Evolutionary conservation across 345 rosid genomes (phyloP).

Genomic region (rapeseed (Brassica napus)): DNA sequence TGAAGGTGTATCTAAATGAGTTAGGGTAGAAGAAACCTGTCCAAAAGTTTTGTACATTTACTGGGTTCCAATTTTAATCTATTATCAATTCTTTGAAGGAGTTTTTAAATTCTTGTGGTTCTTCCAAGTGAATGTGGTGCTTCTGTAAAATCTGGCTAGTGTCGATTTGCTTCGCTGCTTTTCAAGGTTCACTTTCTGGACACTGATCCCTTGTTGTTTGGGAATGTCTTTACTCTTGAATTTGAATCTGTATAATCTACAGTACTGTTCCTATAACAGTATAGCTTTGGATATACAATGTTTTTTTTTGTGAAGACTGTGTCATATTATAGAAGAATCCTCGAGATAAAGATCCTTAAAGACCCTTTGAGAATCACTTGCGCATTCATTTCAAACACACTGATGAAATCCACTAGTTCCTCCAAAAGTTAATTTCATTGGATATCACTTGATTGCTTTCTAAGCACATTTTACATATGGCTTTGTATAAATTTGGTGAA

Average conservation of each 20-base stretch:
- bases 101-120: not conserved
- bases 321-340: too few species aligned
- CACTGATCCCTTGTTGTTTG: not conserved
- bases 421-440: not conserved
- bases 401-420: not conserved
- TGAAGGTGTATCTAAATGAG: constrained; percentile 31
- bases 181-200: not conserved
- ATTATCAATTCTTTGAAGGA: not conserved
- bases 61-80: not conserved
- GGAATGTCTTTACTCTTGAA: not conserved
- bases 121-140: constrained; percentile 1
- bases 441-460: not conserved
- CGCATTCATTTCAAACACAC: too few species aligned
- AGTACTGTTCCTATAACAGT: too few species aligned
- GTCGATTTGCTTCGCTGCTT: not conserved
- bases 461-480: not conserved
- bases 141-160: not conserved
- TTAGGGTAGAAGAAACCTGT: not conserved
- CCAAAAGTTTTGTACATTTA: constrained; percentile 28
- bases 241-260: not conserved
- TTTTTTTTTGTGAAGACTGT: too few species aligned
- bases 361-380: too few species aligned
- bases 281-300: not conserved
- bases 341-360: too few species aligned
- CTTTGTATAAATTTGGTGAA: not conserved